Evolutionary conservation across 2,329 filamentous ascomycete genomes (phyloP), one percentile per base, ranked within the genome.

Genomic region (Capronia epimyces): DNA sequence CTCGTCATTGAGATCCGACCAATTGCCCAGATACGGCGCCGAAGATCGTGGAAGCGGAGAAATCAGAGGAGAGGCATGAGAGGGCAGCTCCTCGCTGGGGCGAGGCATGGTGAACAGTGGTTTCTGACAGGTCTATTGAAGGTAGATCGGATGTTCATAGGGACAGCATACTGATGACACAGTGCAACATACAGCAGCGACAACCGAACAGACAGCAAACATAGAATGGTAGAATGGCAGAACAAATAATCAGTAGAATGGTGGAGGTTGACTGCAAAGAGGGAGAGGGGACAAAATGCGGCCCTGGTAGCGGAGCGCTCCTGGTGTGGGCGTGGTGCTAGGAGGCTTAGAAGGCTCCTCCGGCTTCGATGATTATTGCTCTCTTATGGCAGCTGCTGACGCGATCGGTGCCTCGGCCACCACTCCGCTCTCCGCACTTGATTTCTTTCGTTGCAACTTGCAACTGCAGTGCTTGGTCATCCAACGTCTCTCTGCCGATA

Each of bases 1-100:
- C 22, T 46, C 46, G 22, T 55, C 55, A 25, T 63, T 43, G 42
- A 60, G 49, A 46, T 63, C 57, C 22, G 61, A 56, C 56, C 57
- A 65, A 51, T 61, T 61, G 24, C 58, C 52, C 37, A 64, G 39
- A 51, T 59, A 50, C 40, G 46, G 50, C 43, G 56, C 43, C 50
- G 55, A 67, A 53, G 61, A 46, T 59, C 60, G 52, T 61, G 58
- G 60, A 51, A 67, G 67, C 52, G 73, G 69, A 49, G 73, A 64
- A 48, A 79, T 68, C 55, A 69, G 68, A 20, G 75, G 74, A 36
- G 76, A 77, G 49, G 74, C 69, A 62, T 78, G 76, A 32, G 76
- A 73, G n/a, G 79, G 77, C 52, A 80, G 69, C 50, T 78, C 72
- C 25, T 56, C 50, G 43, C 43, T 15, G 12, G 51, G 20, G 32